Base-by-base conservation (phyloP, 75 land plant species). In the Azolla pinnata region DNA sequence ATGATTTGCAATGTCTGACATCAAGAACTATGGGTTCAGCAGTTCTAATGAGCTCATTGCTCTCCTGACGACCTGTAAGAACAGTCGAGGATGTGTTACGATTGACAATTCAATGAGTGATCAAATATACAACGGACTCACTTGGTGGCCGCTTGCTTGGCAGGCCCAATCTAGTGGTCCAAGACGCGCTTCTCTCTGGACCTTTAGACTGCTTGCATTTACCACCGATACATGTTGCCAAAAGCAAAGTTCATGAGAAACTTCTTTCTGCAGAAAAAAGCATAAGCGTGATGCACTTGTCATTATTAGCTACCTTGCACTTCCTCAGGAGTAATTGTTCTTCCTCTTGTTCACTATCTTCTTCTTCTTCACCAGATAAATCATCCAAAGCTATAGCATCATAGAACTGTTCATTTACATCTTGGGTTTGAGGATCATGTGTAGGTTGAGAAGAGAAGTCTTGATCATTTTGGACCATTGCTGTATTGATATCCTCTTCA, bases 311-410 rank as follows among this genome's bases (percentile, higher is more conserved):
- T 18, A 33, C 40, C 59, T 34, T 57, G 59, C 59, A 18, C 34
- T 33, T 57, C 19, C 40, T 12, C 18, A 5, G 2, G 12, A 57
- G 8, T n/a, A n/a, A n/a, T n/a, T n/a, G n/a, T n/a, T n/a, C n/a
- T n/a, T n/a, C n/a, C n/a, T 57, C 23, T 25, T 57, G n/a, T 57
- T 57, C 34, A 29, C 25, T 28, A 61, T 84, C 88, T 63, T 79
- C 73, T 23, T 84, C 92, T 29, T 81, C 87, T 33, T 78, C 88
- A 28, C 76, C 82, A 2, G 63, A 69, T 23, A 72, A 74, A 17
- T 78, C 76, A 34, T 69, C 79, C 54, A 63, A 65, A 67, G 85
- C 79, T 57, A 88, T 80, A 5, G 97, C 97, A 80, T 92, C 97
- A 70, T 85, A 92, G 58, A 92, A 92, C 31, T 92, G 82, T 44